Base-by-base conservation (phyloP, 2,329 filamentous ascomycete species). In the Cladosporium cucumerinum region DNA sequence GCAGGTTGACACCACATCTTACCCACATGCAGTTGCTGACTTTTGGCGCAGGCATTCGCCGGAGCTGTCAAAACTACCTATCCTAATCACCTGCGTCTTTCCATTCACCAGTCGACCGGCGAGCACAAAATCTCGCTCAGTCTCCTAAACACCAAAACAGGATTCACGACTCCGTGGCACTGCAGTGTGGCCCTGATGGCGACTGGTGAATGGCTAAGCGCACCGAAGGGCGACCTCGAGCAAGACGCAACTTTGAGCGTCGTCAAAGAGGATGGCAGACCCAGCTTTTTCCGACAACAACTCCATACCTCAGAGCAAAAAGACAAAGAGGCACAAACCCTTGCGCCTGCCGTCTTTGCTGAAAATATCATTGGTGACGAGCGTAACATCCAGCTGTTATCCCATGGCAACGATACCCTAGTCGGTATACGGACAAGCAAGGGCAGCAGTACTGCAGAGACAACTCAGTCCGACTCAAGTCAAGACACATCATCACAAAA, bases 31-130 rank as follows among this genome's bases (percentile, higher is more conserved):
- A 21, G 2, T 7, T 5, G 39, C 39, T 46, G 10, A 46, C 39
- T 10, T 12, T 5, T 8, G 12, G 5, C 5, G 39, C 8, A 46
- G 39, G 39, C 39, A 46, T 46, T 46, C 28, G 23, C 48, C 12
- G 48, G 23, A 28, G 48, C 48, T n/a, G 23, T 25, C 48, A 52
- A 52, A 28, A 12, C 48, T 28, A 25, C 60, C 2, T 62, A 26
- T 26, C 60, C 49, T 14, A 52, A 62, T 21, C 58, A 61, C 30
- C 14, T 49, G 26, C 43, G 58, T 25, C 58, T 61, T 7, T 49
- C 34, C 16, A 61, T 61, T n/a, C 58, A 48, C n/a, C 58, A 57
- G n/a, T 57, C 54, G 5, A 57, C 54, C 14, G 54, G 54, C 25
- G 30, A 39, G 54, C 28, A 57, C 34, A 57, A 57, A 18, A 57